Evolutionary conservation across 257 asterid genomes (phyloP).

Genomic region (Solanum tarapatanum): DNA sequence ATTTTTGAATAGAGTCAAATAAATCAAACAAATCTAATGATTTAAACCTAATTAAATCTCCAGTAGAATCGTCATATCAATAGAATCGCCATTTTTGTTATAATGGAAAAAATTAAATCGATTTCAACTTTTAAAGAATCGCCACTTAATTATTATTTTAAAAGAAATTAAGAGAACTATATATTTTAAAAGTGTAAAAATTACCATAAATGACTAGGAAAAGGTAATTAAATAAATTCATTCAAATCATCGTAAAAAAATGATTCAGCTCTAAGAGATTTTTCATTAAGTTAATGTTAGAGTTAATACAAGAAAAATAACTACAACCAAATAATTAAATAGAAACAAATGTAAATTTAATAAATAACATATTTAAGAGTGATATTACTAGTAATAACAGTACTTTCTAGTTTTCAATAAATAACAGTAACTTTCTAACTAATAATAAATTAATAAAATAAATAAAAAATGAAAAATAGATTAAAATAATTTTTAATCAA

Average conservation of each 20-base stretch:
- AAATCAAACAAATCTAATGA: background rate
- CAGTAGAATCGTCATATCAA: background rate
- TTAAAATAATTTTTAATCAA: no score
- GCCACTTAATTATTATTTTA: background rate
- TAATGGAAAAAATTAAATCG: no score
- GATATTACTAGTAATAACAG: no score
- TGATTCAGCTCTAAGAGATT: background rate
- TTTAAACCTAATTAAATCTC: background rate
- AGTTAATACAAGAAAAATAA: no score
- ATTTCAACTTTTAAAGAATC: background rate
- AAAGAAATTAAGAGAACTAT: background rate
- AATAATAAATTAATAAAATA: no score
- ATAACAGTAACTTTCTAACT: no score
- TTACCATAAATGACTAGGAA: background rate
- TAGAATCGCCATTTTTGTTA: no score
- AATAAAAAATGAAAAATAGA: no score
- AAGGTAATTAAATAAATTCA: background rate
- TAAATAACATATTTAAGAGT: no score
- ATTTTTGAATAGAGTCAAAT: background rate
- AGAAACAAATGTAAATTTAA: background rate
- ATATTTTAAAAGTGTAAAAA: background rate
- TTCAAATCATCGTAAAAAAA: background rate
- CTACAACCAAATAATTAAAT: no score
- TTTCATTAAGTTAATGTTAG: background rate
- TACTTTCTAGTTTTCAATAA: no score